Evolutionary conservation across 352 stramenopile species (phyloP).

Genomic region (Pythium sukuiense): DNA sequence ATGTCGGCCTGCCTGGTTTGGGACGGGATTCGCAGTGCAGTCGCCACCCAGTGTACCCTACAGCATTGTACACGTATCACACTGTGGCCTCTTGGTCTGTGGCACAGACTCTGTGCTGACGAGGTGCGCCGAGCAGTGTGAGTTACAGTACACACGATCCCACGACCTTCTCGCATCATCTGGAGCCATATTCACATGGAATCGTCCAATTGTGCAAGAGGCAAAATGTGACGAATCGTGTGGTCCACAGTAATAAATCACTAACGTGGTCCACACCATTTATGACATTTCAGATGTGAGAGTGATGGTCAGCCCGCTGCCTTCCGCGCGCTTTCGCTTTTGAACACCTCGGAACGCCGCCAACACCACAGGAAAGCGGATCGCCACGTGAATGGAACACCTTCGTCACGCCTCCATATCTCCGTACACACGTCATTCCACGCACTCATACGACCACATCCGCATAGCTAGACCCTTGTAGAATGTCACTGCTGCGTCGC

Average conservation of each 20-base stretch:
- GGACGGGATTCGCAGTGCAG: no score
- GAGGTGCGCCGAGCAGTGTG: no score
- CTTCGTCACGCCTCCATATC: background rate
- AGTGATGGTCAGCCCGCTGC: conserved; percentile 23
- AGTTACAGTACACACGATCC: background rate
- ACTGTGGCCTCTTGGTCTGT: no score
- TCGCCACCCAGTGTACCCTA: background rate
- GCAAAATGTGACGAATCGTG: background rate
- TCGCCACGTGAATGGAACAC: conserved; percentile 3
- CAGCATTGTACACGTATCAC: background rate
- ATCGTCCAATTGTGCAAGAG: background rate
- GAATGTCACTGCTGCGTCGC: conserved; percentile 55
- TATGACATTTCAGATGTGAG: conserved; percentile 1
- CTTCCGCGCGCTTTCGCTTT: conserved; percentile 28
- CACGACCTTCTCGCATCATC: background rate
- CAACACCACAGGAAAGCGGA: background rate
- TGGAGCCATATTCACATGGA: background rate
- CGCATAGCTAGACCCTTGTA: background rate
- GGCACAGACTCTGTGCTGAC: no score
- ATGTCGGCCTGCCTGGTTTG: no score
- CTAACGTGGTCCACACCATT: conserved; percentile 22
- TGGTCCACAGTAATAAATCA: conserved; percentile 9
- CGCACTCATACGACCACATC: background rate
- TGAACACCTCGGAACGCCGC: conserved; percentile 11
- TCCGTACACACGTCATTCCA: background rate